Evolutionary conservation across 768 basidiomycete species (phyloP), one percentile per base, ranked within the genome.

Genomic region (Podaxis carcinomalis): DNA sequence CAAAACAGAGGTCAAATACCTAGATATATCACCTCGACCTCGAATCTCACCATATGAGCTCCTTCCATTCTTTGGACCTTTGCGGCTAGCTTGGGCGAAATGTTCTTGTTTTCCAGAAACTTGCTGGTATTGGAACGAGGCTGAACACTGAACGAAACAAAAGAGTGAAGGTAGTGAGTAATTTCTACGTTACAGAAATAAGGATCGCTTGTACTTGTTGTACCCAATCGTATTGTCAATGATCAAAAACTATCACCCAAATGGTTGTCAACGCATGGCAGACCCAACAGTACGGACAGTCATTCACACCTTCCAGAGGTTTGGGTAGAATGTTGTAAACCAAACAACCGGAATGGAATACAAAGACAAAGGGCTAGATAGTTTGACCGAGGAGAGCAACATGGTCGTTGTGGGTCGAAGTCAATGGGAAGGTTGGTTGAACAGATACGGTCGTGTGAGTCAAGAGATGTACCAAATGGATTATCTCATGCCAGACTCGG

Each of bases 261-360:
- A 37, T 5, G 5, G 14, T 37, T 4, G 35, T 53, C 13, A 50
- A 35, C 51, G 25, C 35, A 53, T 21, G 55, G 51, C 19, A 49
- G 3, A 25, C 10, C 2, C n/a, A 51, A 7, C 2, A 19, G 1
- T 14, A 4, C 5, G 5, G 37, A 25, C 16, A 25, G 47, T 16
- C 4, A 14, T n/a, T 57, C 66, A 57, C 13, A 72, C 74, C 70
- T 74, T 77, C 55, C 64, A 37, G 7, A 64, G 57, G 16, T 61
- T 54, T 7, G 77, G 77, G 51, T 73, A 75, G 62, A 74, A 74
- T 2, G 67, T 66, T 13, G 69, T 69, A 49, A 75, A 68, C 69
- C 69, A 77, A 19, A 73, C 68, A 9, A 72, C 64, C 19, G 77
- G 77, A 50, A 78, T 72, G 23, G 76, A 77, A 62, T 77, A 78